Base-by-base conservation (phyloP, 2,329 filamentous ascomycete genomes). In the Penicillium sp. region DNA sequence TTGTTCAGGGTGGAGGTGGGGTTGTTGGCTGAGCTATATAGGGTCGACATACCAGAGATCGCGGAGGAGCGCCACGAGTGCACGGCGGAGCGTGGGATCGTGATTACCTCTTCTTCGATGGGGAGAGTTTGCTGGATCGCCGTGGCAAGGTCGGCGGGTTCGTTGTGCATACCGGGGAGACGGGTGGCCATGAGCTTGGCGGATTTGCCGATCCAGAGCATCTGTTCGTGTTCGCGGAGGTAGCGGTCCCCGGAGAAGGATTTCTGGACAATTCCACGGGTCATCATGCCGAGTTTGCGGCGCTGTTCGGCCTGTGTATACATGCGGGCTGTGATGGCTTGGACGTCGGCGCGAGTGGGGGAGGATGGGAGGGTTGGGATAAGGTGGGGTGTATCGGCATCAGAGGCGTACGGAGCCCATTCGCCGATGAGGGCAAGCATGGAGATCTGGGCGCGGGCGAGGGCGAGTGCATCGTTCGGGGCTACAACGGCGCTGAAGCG, bases 401-500 rank as follows among this genome's bases (percentile, higher is more conserved):
- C 86, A 1, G 85, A 83, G 3, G 85, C 84, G 69, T 86, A 88
- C 53, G 84, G 76, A 57, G 82, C 78, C 86, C 86, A 90, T 69
- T 87, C 83, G 4, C 85, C 87, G 1, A 88, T 75, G 78, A 90
- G 83, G 7, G 82, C 85, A 13, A 90, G 79, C 66, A 89, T 81
- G 60, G 84, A 84, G 64, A 90, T 84, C 68, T 90, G 87, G 0
- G 87, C 87, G 26, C 83, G 79, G 1, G 87, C 87, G 1, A 90
- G 78, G 5, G 84, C 83, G 44, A 82, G 81, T 4, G 86, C 82
- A 70, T 90, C 87, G 67, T 89, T 89, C 2, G 87, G 87, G 15
- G 87, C 84, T 3, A 89, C 86, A 5, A 89, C 85, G 61, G 86
- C 86, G 64, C 85, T 86, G 76, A 86, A 89, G 29, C 82, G 77